Conservation (phyloP, 163 green algal genomes). For the Volvox carteri region DNA sequence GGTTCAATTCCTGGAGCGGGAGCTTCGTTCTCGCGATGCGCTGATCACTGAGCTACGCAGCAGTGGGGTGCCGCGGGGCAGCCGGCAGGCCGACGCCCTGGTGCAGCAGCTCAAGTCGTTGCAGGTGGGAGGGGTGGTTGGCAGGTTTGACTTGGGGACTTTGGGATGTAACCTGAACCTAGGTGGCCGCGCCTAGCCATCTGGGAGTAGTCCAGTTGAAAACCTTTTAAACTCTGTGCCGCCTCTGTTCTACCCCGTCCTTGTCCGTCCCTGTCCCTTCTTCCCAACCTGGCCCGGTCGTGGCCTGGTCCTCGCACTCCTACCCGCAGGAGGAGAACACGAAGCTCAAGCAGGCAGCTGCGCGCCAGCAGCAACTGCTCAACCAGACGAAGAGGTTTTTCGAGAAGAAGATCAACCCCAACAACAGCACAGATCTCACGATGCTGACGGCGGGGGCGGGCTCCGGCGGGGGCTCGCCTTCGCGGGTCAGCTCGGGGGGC, state of each 20-base stretch:
- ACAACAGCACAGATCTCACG: neutral
- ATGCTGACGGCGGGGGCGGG: neutral
- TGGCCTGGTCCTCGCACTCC: too few species aligned
- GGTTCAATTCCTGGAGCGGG: conserved; percentile 50
- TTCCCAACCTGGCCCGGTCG: too few species aligned
- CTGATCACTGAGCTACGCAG: conserved; percentile 47
- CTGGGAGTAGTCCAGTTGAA: too few species aligned
- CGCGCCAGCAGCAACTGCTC: conserved; percentile 53
- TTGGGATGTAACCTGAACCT: too few species aligned
- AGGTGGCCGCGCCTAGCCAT: too few species aligned
- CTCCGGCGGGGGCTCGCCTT: neutral
- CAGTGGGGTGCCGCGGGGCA: conserved; percentile 18
- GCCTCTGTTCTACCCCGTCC: too few species aligned
- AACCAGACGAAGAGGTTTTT: conserved; percentile 52
- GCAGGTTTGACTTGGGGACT: too few species aligned
- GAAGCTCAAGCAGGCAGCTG: conserved; percentile 54
- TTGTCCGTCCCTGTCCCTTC: too few species aligned
- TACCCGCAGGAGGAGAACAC: conserved; percentile 58
- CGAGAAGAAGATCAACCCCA: conserved; percentile 50
- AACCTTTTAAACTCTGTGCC: too few species aligned
- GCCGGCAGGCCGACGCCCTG: conserved; percentile 11
- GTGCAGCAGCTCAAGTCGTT: conserved; percentile 44
- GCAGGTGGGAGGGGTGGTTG: conserved; percentile 29
- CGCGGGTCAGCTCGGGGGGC: neutral
- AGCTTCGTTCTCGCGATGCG: conserved; percentile 44